These are phyloP conservation scores for Phellopilus nigrolimitatus DNA, from an alignment of 1,284 basidiomycete genomes.

Conservation along the genomic window DNA sequence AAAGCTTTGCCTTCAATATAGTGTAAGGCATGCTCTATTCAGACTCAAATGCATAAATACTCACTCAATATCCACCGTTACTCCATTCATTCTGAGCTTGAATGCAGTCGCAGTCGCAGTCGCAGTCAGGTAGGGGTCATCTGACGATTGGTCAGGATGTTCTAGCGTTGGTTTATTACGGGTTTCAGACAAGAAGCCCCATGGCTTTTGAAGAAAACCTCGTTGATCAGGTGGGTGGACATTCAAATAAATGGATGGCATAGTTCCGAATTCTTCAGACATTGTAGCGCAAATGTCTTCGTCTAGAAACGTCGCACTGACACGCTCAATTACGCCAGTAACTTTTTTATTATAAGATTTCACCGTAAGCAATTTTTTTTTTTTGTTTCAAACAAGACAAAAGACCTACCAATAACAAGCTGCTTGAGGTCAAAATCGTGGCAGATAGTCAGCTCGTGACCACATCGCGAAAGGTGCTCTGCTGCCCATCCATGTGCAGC, in stretches of 20 bases:
- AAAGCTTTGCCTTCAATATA: constrained; percentile 1
- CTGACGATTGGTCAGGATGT: background rate
- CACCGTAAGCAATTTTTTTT: no score
- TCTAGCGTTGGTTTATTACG: background rate
- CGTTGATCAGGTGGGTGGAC: background rate
- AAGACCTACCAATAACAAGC: constrained; percentile 2
- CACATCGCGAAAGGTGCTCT: background rate
- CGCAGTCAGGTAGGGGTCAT: background rate
- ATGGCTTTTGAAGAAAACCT: constrained; percentile 5
- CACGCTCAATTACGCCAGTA: constrained; percentile 10
- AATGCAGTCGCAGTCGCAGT: background rate
- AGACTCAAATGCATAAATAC: background rate
- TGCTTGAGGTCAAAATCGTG: background rate
- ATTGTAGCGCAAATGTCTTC: background rate
- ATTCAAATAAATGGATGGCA: background rate
- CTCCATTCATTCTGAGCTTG: background rate
- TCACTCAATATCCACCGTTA: background rate
- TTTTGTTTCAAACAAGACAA: background rate
- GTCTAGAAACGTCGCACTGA: background rate
- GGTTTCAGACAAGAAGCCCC: constrained; percentile 5
- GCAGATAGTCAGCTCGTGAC: background rate
- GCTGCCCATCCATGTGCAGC: background rate
- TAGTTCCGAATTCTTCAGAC: background rate
- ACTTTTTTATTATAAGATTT: background rate
- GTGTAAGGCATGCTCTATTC: background rate